These are phyloP conservation scores for Aegle marmelos DNA, from an alignment of 345 rosid species.

Conservation along the genomic window DNA sequence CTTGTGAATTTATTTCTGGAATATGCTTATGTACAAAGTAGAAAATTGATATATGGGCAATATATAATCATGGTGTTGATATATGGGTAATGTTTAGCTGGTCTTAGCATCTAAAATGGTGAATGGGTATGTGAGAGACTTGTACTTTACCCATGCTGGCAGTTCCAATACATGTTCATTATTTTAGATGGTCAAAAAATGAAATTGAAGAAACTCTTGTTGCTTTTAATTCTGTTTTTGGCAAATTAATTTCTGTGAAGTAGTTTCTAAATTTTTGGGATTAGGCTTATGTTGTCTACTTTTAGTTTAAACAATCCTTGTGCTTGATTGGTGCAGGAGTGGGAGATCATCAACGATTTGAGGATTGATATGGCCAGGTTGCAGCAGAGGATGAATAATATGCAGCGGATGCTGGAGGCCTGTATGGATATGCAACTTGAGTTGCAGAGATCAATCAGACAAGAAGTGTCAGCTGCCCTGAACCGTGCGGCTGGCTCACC, in stretches of 20 bases:
- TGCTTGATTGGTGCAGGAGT: constrained; percentile 52
- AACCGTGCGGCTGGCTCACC: constrained; percentile 51
- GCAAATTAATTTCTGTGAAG: not conserved
- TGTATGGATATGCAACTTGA: constrained; percentile 99
- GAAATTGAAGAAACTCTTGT: not conserved
- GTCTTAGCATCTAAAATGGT: not conserved
- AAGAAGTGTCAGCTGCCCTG: constrained; percentile 86
- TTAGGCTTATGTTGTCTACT: not conserved
- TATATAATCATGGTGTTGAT: not conserved
- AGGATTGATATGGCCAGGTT: constrained; percentile 89
- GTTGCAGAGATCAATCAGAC: constrained; percentile 85
- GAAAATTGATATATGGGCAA: not conserved
- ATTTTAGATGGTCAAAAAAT: not conserved
- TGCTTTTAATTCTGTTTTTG: not conserved
- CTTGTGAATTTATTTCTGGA: not conserved
- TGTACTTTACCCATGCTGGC: not conserved
- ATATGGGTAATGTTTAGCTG: constrained; percentile 1
- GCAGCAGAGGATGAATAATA: constrained; percentile 89
- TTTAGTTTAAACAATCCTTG: not conserved
- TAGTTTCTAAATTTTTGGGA: not conserved
- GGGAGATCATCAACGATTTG: constrained; percentile 77
- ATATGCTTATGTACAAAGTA: not conserved
- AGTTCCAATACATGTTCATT: not conserved
- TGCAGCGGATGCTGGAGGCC: constrained; percentile 89
- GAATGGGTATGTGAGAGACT: not conserved